phyloP scores from a whole-genome alignment of 352 stramenopile genomes.

The Pythium coloratum region DNA sequence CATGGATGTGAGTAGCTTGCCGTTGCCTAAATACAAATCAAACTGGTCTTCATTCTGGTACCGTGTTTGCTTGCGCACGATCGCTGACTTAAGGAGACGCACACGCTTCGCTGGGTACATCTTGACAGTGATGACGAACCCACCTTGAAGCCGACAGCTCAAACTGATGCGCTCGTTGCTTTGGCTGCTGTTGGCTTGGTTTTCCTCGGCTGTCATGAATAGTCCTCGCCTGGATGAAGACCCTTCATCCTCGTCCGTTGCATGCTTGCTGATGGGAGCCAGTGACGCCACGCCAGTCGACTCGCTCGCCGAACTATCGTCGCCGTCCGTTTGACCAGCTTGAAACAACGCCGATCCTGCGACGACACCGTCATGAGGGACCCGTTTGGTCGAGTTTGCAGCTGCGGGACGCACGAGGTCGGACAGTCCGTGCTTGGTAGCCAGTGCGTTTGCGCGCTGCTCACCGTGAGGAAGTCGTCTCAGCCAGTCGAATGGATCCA shows the following conservation, averaged over 20 bases:
- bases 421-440: slow-evolving; percentile 42
- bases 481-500: slow-evolving; percentile 67
- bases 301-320: not conserved
- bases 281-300: not conserved
- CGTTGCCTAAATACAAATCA: slow-evolving; percentile 47
- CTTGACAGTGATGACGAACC: slow-evolving; percentile 41
- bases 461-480: slow-evolving; percentile 48
- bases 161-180: slow-evolving; percentile 36
- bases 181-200: slow-evolving; percentile 1
- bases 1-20: slow-evolving; percentile 34
- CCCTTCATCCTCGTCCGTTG: slow-evolving; percentile 6
- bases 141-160: slow-evolving; percentile 56
- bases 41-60: slow-evolving; percentile 53
- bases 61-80: slow-evolving; percentile 43
- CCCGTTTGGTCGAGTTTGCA: not conserved
- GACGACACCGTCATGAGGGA: not conserved
- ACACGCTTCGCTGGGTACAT: slow-evolving; percentile 47
- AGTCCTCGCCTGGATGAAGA: not conserved
- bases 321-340: not conserved
- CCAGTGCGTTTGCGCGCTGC: slow-evolving; percentile 49
- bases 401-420: slow-evolving; percentile 34
- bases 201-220: not conserved
- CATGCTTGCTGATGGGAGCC: not conserved
- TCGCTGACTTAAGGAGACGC: slow-evolving; percentile 51
- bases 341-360: not conserved